Conservation (phyloP, 2,329 filamentous ascomycete species). For the Onygenales sp. region DNA sequence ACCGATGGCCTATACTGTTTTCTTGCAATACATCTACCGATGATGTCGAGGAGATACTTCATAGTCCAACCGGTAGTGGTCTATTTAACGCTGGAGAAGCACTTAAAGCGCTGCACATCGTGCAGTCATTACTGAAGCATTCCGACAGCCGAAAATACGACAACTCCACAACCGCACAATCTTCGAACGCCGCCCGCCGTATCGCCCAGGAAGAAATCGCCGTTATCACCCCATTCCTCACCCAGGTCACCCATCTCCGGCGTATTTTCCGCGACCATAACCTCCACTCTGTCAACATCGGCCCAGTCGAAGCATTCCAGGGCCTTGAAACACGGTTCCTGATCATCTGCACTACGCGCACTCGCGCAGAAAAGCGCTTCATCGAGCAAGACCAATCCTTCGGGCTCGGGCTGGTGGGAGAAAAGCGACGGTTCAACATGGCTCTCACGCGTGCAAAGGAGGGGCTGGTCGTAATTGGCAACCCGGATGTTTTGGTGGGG, state of each 20-base stretch:
- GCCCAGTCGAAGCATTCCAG: constrained; percentile 38
- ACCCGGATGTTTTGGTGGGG: constrained; percentile 25
- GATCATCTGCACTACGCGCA: constrained; percentile 36
- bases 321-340: constrained; percentile 36
- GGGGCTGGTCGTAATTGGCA: constrained; percentile 34
- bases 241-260: constrained; percentile 35
- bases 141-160: constrained; percentile 19
- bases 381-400: constrained; percentile 13
- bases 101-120: constrained; percentile 10
- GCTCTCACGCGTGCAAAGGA: constrained; percentile 37
- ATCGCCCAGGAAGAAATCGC: constrained; percentile 27
- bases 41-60: constrained; percentile 29
- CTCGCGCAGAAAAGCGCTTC: constrained; percentile 11
- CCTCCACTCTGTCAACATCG: constrained; percentile 33
- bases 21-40: constrained; percentile 27
- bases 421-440: constrained; percentile 34
- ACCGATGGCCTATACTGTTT: constrained; percentile 35
- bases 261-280: constrained; percentile 22
- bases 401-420: constrained; percentile 26
- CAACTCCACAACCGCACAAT: constrained; percentile 18
- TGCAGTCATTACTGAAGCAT: constrained; percentile 16
- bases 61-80: constrained; percentile 10
- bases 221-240: constrained; percentile 37
- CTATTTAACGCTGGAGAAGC: constrained; percentile 14
- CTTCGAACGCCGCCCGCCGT: constrained; percentile 11